Conservation (phyloP, 2,329 filamentous ascomycete genomes). For the Lasiodiplodia hormozganensis region DNA sequence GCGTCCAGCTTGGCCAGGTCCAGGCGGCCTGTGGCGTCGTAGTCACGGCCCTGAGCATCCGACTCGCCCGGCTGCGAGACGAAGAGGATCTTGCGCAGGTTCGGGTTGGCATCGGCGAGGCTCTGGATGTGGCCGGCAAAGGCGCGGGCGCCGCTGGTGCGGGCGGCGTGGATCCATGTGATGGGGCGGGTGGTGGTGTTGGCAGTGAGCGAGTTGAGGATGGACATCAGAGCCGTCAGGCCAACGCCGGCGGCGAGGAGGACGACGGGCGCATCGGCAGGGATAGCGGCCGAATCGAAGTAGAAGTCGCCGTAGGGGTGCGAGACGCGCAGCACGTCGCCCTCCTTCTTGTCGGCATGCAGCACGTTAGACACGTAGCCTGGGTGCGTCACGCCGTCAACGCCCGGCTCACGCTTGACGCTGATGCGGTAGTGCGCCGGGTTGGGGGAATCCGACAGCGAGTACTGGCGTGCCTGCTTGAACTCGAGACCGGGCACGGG, state of each 20-base stretch:
- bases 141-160: constrained; percentile 58
- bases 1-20: constrained; percentile 63
- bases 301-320: constrained; percentile 71
- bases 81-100: constrained; percentile 64
- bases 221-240: constrained; percentile 70
- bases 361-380: constrained; percentile 75
- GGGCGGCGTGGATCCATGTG: constrained; percentile 69
- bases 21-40: constrained; percentile 65
- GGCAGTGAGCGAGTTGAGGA: constrained; percentile 63
- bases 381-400: constrained; percentile 58
- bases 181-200: constrained; percentile 53
- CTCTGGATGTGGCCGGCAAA: constrained; percentile 61
- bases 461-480: constrained; percentile 74
- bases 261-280: constrained; percentile 58
- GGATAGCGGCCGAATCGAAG: constrained; percentile 52
- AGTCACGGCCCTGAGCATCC: constrained; percentile 61
- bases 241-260: constrained; percentile 74
- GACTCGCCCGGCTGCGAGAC: constrained; percentile 57
- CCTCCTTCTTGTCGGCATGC: constrained; percentile 66
- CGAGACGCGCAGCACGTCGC: constrained; percentile 69
- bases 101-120: constrained; percentile 52
- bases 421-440: constrained; percentile 72
- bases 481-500: constrained; percentile 62
- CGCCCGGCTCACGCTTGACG: constrained; percentile 65
- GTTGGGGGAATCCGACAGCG: constrained; percentile 69